phyloP scores from a whole-genome alignment of 208 protist genomes.

The Vickermania spadyakhi region DNA sequence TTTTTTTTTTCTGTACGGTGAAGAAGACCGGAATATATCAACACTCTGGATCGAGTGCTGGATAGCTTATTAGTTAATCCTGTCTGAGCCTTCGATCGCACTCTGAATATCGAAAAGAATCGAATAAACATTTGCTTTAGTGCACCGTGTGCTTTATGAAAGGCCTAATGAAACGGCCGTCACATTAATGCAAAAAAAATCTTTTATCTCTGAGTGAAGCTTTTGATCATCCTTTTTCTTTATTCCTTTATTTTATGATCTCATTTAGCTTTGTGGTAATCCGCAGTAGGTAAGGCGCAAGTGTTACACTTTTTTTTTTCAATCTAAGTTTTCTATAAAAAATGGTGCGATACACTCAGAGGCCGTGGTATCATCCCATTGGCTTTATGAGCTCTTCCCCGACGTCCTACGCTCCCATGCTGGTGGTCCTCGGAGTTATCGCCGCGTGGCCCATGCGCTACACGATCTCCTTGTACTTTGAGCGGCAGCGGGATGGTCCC shows the following conservation, averaged over 20 bases:
- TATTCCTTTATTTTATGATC: slow-evolving; percentile 7
- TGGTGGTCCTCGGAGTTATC: slow-evolving; percentile 23
- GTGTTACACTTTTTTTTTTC: slow-evolving; percentile 6
- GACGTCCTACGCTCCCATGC: slow-evolving; percentile 39
- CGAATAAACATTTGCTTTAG: too few species aligned
- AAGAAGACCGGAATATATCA: too few species aligned
- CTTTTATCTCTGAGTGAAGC: too few species aligned
- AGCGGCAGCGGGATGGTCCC: slow-evolving; percentile 62
- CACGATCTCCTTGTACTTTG: slow-evolving; percentile 78
- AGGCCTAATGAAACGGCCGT: too few species aligned
- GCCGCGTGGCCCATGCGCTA: slow-evolving; percentile 66
- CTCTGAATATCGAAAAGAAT: too few species aligned
- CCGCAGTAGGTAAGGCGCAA: not conserved
- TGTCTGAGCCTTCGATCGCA: too few species aligned
- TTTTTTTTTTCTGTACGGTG: too few species aligned
- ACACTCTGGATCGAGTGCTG: too few species aligned
- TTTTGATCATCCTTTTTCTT: not conserved
- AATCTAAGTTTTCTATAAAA: slow-evolving; percentile 8
- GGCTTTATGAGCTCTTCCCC: slow-evolving; percentile 71
- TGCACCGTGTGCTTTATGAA: too few species aligned
- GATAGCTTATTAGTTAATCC: too few species aligned
- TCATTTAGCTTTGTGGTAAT: not conserved
- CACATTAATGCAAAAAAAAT: too few species aligned
- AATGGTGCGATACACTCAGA: slow-evolving; percentile 79
- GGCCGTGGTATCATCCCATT: slow-evolving; percentile 82